These are phyloP conservation scores for Cladosporium sp. DNA, from an alignment of 2,329 filamentous ascomycete genomes.

Conservation along the genomic window DNA sequence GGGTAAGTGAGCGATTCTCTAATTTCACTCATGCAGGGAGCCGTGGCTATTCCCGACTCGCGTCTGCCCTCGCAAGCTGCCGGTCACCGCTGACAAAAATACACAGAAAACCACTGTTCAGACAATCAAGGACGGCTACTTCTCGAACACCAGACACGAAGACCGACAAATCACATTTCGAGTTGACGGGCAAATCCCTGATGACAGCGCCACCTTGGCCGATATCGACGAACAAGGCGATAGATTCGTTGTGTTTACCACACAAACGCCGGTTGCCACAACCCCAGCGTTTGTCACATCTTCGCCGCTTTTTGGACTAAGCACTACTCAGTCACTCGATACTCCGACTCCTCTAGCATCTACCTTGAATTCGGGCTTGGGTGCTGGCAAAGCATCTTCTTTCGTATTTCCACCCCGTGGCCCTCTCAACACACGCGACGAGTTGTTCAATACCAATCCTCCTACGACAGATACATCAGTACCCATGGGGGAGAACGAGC, in stretches of 20 bases:
- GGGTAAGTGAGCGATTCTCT: constrained; percentile 23
- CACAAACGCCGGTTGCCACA: not conserved
- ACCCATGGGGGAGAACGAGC: not conserved
- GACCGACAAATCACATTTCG: not conserved
- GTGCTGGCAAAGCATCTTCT: not conserved
- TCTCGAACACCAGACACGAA: constrained; percentile 13
- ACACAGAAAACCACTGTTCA: constrained; percentile 8
- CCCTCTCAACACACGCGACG: not conserved
- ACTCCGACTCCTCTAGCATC: not conserved
- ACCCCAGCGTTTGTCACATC: not conserved
- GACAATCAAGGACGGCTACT: constrained; percentile 17
- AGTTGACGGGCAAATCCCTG: not conserved
- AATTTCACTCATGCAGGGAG: not conserved
- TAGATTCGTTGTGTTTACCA: not conserved
- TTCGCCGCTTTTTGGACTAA: not conserved
- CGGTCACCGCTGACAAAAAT: not conserved
- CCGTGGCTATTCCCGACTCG: not conserved
- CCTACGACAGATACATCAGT: not conserved
- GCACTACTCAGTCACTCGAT: not conserved
- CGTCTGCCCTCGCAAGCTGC: not conserved
- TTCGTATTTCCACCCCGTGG: not conserved
- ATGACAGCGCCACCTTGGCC: not conserved
- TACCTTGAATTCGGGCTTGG: not conserved
- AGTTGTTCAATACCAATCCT: not conserved
- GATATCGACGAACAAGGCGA: not conserved